Conservation (phyloP, 1,139 yeast genomes). For the Yamadazyma mexicana region DNA sequence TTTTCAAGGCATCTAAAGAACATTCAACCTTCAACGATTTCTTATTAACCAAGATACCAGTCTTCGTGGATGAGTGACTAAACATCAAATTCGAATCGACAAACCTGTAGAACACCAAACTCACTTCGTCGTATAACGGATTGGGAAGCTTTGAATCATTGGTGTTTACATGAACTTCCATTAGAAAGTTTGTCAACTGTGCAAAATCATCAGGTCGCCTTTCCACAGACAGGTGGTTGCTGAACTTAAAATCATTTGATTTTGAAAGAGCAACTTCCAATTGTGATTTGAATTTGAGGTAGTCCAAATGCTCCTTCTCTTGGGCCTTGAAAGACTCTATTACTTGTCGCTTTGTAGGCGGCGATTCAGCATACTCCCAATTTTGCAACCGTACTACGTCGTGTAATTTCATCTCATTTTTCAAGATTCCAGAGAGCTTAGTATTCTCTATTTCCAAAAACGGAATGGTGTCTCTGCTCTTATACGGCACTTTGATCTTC, state of each 20-base stretch:
- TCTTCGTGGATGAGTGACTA: conserved; percentile 10
- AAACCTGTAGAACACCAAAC: conserved; percentile 62
- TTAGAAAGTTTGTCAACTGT: conserved; percentile 51
- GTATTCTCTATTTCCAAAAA: conserved; percentile 6
- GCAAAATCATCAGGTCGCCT: conserved; percentile 48
- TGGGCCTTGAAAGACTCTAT: conserved; percentile 22
- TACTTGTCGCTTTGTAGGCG: conserved; percentile 31
- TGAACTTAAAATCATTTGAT: conserved; percentile 32
- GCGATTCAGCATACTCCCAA: conserved; percentile 31
- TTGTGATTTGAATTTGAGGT: conserved; percentile 42
- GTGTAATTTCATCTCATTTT: not conserved
- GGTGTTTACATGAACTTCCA: conserved; percentile 70
- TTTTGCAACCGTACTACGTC: conserved; percentile 4
- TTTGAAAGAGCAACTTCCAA: conserved; percentile 47
- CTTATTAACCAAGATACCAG: conserved; percentile 20
- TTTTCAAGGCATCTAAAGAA: not conserved
- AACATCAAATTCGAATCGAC: conserved; percentile 45
- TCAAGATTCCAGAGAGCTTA: conserved; percentile 5
- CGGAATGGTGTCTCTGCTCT: conserved; percentile 7
- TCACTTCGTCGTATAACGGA: conserved; percentile 60
- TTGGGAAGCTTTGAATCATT: conserved; percentile 57
- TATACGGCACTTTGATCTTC: conserved; percentile 45
- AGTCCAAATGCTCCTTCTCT: conserved; percentile 14
- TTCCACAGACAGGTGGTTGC: conserved; percentile 31
- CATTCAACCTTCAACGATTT: not conserved